Evolutionary conservation across 2,329 filamentous ascomycete genomes (phyloP).

Genomic region (Cadophora gregata): DNA sequence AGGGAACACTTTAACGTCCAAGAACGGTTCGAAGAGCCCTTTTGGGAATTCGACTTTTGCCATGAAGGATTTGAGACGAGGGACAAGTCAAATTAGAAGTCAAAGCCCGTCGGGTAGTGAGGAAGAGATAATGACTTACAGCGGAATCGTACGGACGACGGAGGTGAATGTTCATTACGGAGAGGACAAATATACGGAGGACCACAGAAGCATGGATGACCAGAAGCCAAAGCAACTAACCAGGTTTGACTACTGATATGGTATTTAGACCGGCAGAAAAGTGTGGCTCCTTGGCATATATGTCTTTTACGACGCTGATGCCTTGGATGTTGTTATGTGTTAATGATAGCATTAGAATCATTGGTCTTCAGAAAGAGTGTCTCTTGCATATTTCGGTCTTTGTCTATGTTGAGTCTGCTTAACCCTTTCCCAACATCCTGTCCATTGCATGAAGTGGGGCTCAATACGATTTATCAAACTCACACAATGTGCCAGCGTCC

Average conservation of each 20-base stretch:
- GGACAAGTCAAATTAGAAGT: constrained; percentile 2
- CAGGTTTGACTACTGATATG: neutral
- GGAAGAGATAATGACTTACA: constrained; percentile 20
- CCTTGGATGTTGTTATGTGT: neutral
- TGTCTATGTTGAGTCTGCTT: no score
- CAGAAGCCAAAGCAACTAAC: neutral
- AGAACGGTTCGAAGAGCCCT: neutral
- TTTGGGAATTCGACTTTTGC: constrained; percentile 8
- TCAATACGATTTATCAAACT: no score
- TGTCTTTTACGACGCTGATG: neutral
- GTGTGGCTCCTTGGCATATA: neutral
- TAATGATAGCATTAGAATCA: no score
- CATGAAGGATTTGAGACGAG: constrained; percentile 12
- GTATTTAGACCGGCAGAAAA: no score
- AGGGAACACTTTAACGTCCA: neutral
- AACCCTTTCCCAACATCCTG: no score
- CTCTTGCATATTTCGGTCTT: no score
- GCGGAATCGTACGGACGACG: constrained; percentile 17
- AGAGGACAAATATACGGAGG: neutral
- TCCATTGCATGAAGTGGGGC: no score
- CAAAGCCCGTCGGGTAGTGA: constrained; percentile 8
- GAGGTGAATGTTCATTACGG: constrained; percentile 9
- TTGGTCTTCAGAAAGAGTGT: no score
- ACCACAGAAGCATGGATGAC: constrained; percentile 1
- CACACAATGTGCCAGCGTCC: no score